Percentiles rank a stretch among this genome's conserved stretches.
phyloP scores from a whole-genome alignment of 2,329 filamentous ascomycete genomes.

The Fusarium protoensiforme region DNA sequence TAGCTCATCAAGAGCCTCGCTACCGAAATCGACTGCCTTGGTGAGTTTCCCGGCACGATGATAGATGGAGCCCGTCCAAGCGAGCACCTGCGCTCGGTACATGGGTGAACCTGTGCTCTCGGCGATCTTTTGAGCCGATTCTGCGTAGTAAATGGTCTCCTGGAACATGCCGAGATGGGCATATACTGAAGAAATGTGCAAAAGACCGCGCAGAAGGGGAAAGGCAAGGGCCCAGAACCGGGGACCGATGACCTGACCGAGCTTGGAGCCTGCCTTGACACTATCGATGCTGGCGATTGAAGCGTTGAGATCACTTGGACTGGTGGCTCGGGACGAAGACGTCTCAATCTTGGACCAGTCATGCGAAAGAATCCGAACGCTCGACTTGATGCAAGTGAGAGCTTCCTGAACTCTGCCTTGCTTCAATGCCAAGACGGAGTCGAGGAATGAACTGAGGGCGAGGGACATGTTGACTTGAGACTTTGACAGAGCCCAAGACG shows the following conservation, averaged over 20 bases:
- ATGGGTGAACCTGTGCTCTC: constrained; percentile 72
- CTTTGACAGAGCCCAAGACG: constrained; percentile 49
- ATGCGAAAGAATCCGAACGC: constrained; percentile 65
- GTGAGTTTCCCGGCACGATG: constrained; percentile 68
- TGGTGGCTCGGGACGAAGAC: constrained; percentile 23
- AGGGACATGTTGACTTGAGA: constrained; percentile 46
- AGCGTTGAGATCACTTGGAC: constrained; percentile 43
- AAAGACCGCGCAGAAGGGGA: constrained; percentile 76
- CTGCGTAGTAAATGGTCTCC: constrained; percentile 88
- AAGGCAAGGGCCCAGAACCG: constrained; percentile 84
- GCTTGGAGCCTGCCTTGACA: constrained; percentile 37
- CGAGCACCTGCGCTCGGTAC: constrained; percentile 64
- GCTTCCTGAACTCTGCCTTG: constrained; percentile 69
- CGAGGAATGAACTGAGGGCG: constrained; percentile 60
- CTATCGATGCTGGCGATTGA: constrained; percentile 44
- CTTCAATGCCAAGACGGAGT: constrained; percentile 73
- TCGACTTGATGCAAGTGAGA: constrained; percentile 66
- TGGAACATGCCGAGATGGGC: constrained; percentile 87
- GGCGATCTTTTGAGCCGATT: constrained; percentile 84
- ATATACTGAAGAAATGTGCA: constrained; percentile 81
- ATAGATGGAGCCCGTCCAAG: constrained; percentile 66
- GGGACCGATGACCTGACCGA: constrained; percentile 54
- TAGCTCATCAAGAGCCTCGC: constrained; percentile 64
- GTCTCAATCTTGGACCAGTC: constrained; percentile 66
- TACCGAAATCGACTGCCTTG: constrained; percentile 66